A percentile compares a stretch with the other conserved stretches of the same genome.
Evolutionary conservation across 2,329 filamentous ascomycete genomes (phyloP).

Genomic region (Ascomycota sp.): DNA sequence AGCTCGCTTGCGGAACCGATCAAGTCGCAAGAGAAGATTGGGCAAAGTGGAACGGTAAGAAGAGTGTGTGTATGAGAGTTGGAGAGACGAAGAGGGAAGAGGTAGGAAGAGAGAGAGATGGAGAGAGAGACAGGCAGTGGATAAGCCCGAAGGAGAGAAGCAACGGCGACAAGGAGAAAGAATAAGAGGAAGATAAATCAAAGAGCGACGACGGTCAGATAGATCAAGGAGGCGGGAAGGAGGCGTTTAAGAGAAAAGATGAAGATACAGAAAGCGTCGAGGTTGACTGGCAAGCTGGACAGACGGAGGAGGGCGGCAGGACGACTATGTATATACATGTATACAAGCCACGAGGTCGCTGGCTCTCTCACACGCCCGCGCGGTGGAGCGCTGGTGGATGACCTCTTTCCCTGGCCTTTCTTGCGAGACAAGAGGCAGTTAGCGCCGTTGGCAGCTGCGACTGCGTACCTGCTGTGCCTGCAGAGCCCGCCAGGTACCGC

Average conservation of each 20-base stretch:
- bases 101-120: neutral
- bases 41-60: too few species aligned
- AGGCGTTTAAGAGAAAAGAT: neutral
- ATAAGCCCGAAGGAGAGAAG: neutral
- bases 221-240: neutral
- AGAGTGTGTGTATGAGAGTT: neutral
- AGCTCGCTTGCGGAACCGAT: too few species aligned
- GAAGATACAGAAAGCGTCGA: constrained; percentile 1
- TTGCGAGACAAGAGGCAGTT: constrained; percentile 3
- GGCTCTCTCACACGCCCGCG: too few species aligned
- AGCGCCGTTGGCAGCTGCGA: constrained; percentile 3
- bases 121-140: too few species aligned
- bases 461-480: constrained; percentile 4
- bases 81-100: neutral
- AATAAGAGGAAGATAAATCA: neutral
- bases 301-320: constrained; percentile 6
- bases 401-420: constrained; percentile 1
- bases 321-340: constrained; percentile 6
- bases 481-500: constrained; percentile 1
- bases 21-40: neutral
- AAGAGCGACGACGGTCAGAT: neutral
- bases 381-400: constrained; percentile 1
- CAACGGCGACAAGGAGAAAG: neutral
- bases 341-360: neutral
- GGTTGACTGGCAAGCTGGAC: neutral